Evolutionary conservation across 106 monocot genomes (phyloP).

Genomic region (Phalaenopsis equestris): DNA sequence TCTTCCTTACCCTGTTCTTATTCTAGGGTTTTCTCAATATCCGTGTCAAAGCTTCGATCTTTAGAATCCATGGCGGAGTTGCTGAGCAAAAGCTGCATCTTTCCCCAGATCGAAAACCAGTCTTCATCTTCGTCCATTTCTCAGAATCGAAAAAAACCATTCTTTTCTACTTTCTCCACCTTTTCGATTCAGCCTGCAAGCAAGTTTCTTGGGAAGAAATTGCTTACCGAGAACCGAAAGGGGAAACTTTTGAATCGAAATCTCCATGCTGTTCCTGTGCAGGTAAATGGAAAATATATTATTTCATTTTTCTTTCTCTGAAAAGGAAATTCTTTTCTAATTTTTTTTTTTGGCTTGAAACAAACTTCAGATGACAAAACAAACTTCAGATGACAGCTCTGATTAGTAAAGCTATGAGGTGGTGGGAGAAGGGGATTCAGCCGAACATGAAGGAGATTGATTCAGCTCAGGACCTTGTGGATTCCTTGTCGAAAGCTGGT

Average conservation of each 20-base stretch:
- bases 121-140: conserved; percentile 1
- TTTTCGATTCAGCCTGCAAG: not conserved
- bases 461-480: conserved; percentile 72
- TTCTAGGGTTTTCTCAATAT: not conserved
- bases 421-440: conserved; percentile 85
- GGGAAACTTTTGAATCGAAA: not conserved
- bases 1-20: not conserved
- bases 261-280: not conserved
- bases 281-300: not conserved
- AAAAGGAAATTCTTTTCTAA: not conserved
- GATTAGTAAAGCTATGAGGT: conserved; percentile 51
- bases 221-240: not conserved
- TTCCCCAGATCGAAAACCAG: not conserved
- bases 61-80: conserved; percentile 7
- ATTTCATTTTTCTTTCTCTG: not conserved
- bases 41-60: not conserved
- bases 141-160: not conserved
- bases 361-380: conserved; percentile 35
- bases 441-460: conserved; percentile 87
- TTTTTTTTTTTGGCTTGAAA: not conserved
- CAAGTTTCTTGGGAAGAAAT: not conserved
- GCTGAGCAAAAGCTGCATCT: not conserved
- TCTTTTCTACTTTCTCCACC: not conserved
- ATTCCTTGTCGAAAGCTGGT: conserved; percentile 54
- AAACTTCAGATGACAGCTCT: conserved; percentile 42